phyloP scores from a whole-genome alignment of 805 yeast species.

The Sungouiozyma ichnusensis region DNA sequence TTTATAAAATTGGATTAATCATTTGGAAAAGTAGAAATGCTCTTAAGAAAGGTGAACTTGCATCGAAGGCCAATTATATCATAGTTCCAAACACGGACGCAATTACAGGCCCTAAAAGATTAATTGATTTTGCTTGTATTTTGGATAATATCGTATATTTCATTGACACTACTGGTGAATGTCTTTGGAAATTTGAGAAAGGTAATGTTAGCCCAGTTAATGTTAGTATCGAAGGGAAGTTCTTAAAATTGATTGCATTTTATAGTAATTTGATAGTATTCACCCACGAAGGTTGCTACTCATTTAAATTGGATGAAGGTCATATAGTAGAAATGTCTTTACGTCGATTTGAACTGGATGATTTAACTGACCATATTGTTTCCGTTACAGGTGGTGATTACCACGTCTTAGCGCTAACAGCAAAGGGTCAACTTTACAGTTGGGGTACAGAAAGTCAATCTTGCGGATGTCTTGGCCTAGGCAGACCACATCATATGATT shows the following conservation, averaged over 20 bases:
- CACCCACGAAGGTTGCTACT: constrained; percentile 36
- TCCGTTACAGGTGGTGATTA: constrained; percentile 63
- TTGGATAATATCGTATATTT: constrained; percentile 39
- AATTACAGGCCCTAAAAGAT: constrained; percentile 24
- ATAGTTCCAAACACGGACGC: constrained; percentile 34
- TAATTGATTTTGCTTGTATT: constrained; percentile 46
- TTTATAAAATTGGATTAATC: constrained; percentile 43
- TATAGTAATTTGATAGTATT: constrained; percentile 46
- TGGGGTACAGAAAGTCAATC: constrained; percentile 59
- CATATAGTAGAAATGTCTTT: constrained; percentile 9
- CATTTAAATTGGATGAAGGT: constrained; percentile 13
- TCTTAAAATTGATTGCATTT: constrained; percentile 46
- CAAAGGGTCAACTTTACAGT: constrained; percentile 43
- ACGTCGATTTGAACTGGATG: constrained; percentile 14
- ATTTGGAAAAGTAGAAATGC: constrained; percentile 40
- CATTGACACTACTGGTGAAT: constrained; percentile 36
- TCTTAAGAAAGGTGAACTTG: constrained; percentile 19
- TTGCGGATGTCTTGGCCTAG: constrained; percentile 70
- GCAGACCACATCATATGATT: constrained; percentile 23
- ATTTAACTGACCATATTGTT: constrained; percentile 37
- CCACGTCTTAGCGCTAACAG: constrained; percentile 53
- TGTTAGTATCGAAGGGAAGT: constrained; percentile 22
- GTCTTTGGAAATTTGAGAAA: constrained; percentile 28
- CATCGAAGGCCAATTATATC: constrained; percentile 32
- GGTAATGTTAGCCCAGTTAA: constrained; percentile 7